Percentiles rank a stretch among this genome's conserved stretches.
Evolutionary conservation across 2,329 filamentous ascomycete genomes (phyloP).

Genomic region (Cordyceps pruinosa): DNA sequence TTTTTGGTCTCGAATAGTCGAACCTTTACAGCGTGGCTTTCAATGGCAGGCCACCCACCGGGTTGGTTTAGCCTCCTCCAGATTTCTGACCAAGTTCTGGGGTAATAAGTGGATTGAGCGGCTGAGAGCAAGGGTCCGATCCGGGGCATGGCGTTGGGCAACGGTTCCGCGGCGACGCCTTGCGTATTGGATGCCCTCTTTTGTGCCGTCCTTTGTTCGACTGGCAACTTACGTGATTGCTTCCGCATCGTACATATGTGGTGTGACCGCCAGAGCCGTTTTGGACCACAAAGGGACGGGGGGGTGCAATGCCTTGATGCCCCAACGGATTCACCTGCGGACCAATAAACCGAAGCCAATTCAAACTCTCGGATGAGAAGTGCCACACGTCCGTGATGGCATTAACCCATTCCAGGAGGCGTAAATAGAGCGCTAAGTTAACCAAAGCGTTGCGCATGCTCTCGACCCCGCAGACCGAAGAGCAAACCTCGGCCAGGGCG

Average conservation of each 20-base stretch:
- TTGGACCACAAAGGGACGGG: neutral
- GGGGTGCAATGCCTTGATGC: too few species aligned
- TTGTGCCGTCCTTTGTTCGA: neutral
- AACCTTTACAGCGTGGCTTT: too few species aligned
- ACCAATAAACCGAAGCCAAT: neutral
- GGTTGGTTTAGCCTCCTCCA: too few species aligned
- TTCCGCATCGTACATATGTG: too few species aligned
- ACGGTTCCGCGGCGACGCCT: neutral
- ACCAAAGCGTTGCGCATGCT: neutral
- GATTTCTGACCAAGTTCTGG: too few species aligned
- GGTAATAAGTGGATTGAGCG: too few species aligned
- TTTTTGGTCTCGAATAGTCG: too few species aligned
- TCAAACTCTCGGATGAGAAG: neutral
- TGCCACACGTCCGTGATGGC: neutral
- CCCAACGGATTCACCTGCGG: neutral
- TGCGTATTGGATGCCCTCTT: too few species aligned
- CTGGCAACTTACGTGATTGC: too few species aligned
- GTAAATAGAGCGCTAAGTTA: neutral
- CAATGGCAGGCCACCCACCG: too few species aligned
- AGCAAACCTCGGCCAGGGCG: neutral
- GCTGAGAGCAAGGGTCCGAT: too few species aligned
- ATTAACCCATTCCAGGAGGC: neutral
- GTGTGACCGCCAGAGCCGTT: neutral
- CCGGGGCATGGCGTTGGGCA: neutral
- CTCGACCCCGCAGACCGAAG: constrained; percentile 1